A percentile compares a stretch with the other conserved stretches of the same genome.
Evolutionary conservation across 2,329 filamentous ascomycete genomes (phyloP).

Genomic region (Botrytis squamosa): DNA sequence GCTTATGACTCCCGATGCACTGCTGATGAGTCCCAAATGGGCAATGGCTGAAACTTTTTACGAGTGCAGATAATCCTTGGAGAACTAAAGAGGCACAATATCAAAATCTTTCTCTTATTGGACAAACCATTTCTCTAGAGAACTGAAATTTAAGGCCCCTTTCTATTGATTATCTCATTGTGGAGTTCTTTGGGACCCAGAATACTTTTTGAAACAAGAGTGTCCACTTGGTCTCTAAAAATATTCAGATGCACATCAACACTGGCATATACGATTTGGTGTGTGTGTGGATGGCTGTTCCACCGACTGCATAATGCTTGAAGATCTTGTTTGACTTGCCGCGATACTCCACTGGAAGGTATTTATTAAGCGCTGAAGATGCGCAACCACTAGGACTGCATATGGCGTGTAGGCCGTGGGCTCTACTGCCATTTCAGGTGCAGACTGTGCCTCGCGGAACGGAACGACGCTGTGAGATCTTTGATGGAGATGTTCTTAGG

Average conservation of each 20-base stretch:
- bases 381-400: constrained; percentile 1
- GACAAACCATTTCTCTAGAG: not conserved
- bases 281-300: not conserved
- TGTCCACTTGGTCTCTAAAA: not conserved
- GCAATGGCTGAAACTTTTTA: constrained; percentile 13
- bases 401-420: not conserved
- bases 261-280: constrained; percentile 3
- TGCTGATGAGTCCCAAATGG: not conserved
- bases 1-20: not conserved
- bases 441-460: constrained; percentile 21
- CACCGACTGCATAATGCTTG: not conserved
- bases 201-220: not conserved
- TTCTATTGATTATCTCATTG: not conserved
- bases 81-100: constrained; percentile 1
- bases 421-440: not conserved
- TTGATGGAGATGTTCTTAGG: not conserved
- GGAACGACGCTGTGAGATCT: constrained; percentile 18
- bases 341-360: constrained; percentile 2
- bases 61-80: constrained; percentile 10
- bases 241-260: not conserved
- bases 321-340: constrained; percentile 11
- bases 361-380: constrained; percentile 14
- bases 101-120: not conserved
- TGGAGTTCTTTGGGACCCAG: not conserved
- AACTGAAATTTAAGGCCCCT: not conserved